Base-by-base conservation (phyloP, 345 rosid species). In the Schrenkiella parvula region DNA sequence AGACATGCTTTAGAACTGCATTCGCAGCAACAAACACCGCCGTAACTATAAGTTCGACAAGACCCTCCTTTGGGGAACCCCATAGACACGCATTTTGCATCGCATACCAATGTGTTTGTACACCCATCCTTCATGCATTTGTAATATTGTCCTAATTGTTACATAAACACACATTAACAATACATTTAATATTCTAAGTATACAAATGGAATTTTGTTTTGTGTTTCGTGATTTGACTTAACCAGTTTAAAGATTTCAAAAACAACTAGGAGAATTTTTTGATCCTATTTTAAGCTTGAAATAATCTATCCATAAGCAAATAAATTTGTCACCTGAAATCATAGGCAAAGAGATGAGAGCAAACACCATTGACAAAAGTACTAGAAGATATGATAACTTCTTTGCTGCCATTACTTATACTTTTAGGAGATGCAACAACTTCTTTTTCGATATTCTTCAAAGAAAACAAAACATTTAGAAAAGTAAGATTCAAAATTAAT, bases 1-100 rank as follows among this genome's bases (percentile, higher is more conserved):
- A 2, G 6, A 42, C 32, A 42, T 26, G 57, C 57, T 39, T 71
- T 39, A 61, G 60, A 19, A 71, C 18, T 50, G 42, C 38, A 54
- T 29, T 61, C 43, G 19, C 75, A 71, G 28, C 75, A 71, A 71
- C 68, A 61, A 14, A 0, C 15, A 38, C 61, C 43, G 14, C 75
- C 75, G 19, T 4, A 13, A 61, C 32, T 31, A 39, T 61, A 26
- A 11, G 2, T 2, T 28, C 68, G 75, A 61, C 75, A 71, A 1
- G 2, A 12, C 3, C 75, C 75, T 61, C 75, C 75, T 61, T 18
- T 51, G 2, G 61, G 34, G 5, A 50, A 61, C 10, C 75, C 75
- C 53, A 12, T 28, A 18, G 42, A 10, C 43, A 14, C 1, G 60
- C 75, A 71, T 39, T 71, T 39, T 38, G 6, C 25, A 21, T 14